phyloP scores from a whole-genome alignment of 2,329 filamentous ascomycete species.

The Ilyonectria robusta region DNA sequence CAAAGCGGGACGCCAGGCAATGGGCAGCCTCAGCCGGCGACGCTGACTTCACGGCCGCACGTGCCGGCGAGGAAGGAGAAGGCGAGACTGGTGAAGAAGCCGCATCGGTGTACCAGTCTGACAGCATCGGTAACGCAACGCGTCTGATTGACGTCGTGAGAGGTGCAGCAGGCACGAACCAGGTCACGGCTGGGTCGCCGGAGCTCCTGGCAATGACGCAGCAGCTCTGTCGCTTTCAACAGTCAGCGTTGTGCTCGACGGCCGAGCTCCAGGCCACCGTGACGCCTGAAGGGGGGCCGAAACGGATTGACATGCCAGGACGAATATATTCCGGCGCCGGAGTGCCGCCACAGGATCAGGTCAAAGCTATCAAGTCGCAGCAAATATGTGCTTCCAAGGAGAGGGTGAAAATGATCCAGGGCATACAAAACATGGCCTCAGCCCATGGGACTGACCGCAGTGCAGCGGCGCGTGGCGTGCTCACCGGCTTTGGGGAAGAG shows the following conservation, averaged over 20 bases:
- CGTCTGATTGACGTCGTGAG: constrained; percentile 22
- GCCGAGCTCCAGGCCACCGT: constrained; percentile 2
- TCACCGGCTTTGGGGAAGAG: constrained; percentile 11
- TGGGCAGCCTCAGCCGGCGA: background rate
- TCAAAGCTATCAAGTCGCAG: background rate
- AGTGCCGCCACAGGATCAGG: constrained; percentile 1
- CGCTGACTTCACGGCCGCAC: background rate
- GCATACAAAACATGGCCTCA: constrained; percentile 50
- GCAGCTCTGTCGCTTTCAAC: constrained; percentile 18
- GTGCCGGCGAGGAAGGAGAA: background rate
- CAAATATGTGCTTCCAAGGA: constrained; percentile 25
- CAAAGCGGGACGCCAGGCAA: constrained; percentile 3
- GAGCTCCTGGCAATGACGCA: constrained; percentile 16
- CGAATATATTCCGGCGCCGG: constrained; percentile 14
- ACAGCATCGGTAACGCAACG: background rate
- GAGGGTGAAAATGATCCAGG: constrained; percentile 26
- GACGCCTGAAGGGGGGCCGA: background rate
- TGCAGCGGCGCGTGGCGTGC: constrained; percentile 12
- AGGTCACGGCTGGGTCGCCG: constrained; percentile 16
- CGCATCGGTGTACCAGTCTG: background rate
- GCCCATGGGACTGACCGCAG: constrained; percentile 3
- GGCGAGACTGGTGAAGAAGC: background rate
- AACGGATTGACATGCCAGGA: constrained; percentile 1
- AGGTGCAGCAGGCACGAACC: background rate
- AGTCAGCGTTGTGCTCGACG: background rate